Evolutionary conservation across 2,329 filamentous ascomycete genomes (phyloP).

Genomic region (Ceratocystis eucalypticola): DNA sequence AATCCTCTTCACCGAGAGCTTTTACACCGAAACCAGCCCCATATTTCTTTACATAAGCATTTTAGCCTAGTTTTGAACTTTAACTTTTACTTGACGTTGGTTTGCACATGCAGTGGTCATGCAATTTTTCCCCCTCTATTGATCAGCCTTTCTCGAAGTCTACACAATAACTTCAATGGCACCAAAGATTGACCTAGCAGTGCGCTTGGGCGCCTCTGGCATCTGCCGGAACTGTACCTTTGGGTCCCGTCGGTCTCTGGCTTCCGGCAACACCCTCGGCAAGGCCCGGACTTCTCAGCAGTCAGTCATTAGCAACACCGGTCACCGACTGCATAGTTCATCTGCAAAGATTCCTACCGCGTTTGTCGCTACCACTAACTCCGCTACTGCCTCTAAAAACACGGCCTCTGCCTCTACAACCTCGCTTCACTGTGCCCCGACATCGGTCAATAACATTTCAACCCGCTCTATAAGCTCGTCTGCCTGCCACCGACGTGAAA

Average conservation of each 20-base stretch:
- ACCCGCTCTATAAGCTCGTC: slow-evolving; percentile 13
- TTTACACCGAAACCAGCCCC: slow-evolving; percentile 1
- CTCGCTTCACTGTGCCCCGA: not conserved
- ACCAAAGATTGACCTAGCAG: slow-evolving; percentile 19
- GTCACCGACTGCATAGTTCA: slow-evolving; percentile 13
- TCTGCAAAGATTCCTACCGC: not conserved
- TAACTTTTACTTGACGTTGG: not conserved
- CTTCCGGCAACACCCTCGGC: not conserved
- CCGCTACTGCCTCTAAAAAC: not conserved
- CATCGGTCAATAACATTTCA: not conserved
- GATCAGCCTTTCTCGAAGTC: not conserved
- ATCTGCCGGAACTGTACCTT: slow-evolving; percentile 15
- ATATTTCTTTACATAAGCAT: slow-evolving; percentile 11
- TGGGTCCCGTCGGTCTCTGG: not conserved
- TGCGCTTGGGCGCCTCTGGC: slow-evolving; percentile 19
- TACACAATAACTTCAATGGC: slow-evolving; percentile 15
- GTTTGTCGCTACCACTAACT: not conserved
- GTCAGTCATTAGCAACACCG: not conserved
- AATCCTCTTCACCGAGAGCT: not conserved
- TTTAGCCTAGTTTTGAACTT: slow-evolving; percentile 5
- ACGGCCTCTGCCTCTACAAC: not conserved
- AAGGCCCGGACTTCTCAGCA: not conserved
- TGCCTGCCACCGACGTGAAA: slow-evolving; percentile 8
- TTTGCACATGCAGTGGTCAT: not conserved
- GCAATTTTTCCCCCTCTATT: not conserved